Percentiles rank a stretch among this genome's conserved stretches.
These are phyloP conservation scores for Parietichytrium sp. DNA, from an alignment of 108 stramenopile species.

Conservation along the genomic window DNA sequence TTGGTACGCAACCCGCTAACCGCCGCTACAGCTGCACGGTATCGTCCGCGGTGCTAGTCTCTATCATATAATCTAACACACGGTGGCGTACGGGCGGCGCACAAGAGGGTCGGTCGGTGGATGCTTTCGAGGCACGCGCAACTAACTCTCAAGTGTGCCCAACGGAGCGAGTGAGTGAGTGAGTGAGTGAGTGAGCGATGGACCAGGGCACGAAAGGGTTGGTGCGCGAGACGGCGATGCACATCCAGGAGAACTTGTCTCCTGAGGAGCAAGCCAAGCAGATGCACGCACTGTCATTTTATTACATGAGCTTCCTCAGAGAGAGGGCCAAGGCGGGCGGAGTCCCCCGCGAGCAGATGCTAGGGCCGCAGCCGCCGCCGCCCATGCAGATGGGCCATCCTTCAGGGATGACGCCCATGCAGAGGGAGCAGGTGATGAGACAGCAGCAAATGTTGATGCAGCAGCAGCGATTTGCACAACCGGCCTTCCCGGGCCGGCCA, in stretches of 20 bases:
- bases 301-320: slow-evolving; percentile 21
- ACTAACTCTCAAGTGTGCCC: no score
- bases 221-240: neutral
- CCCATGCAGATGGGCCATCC: neutral
- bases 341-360: neutral
- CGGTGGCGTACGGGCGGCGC: no score
- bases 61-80: no score
- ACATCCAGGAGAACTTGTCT: neutral
- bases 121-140: neutral
- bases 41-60: no score
- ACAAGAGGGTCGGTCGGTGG: no score
- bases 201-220: neutral
- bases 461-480: no score
- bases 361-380: neutral
- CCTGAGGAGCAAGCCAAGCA: neutral
- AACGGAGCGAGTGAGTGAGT: no score
- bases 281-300: slow-evolving; percentile 34
- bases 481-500: no score
- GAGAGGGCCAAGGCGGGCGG: neutral
- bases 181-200: no score
- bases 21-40: no score
- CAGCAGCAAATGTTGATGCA: slow-evolving; percentile 5
- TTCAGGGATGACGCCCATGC: neutral
- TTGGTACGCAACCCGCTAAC: no score
- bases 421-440: neutral